These are phyloP conservation scores for Malus hybrid DNA, from an alignment of 331 rosid genomes.

Conservation along the genomic window DNA sequence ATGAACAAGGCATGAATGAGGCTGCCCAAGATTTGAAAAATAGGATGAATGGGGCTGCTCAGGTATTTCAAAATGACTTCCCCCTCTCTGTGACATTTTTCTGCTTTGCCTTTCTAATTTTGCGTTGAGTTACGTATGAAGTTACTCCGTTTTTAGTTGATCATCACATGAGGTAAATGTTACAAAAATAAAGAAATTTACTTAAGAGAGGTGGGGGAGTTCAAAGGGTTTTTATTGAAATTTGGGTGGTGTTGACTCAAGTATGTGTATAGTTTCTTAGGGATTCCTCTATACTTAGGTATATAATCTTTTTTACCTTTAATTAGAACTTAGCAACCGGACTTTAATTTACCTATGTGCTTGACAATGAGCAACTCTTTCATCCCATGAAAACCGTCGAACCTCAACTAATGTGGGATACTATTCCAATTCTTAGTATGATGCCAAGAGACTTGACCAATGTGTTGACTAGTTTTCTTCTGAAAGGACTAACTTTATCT, in stretches of 20 bases:
- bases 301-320: neutral
- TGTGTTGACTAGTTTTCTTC: neutral
- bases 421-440: neutral
- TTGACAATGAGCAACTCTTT: no score
- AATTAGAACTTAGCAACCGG: neutral
- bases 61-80: constrained; percentile 29
- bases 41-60: constrained; percentile 23
- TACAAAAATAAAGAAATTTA: neutral
- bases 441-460: neutral
- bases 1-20: constrained; percentile 58
- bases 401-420: neutral
- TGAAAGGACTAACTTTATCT: neutral
- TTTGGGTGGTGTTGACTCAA: neutral
- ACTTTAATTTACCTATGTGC: neutral
- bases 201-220: neutral
- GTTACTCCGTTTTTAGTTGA: neutral
- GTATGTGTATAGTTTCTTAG: no score
- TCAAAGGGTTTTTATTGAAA: neutral
- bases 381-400: neutral
- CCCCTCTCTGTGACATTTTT: neutral
- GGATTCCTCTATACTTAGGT: neutral
- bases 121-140: neutral
- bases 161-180: neutral
- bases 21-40: constrained; percentile 54
- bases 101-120: neutral